Evolutionary conservation across 2,329 filamentous ascomycete genomes (phyloP).

Genomic region (Botrytis cinerea): DNA sequence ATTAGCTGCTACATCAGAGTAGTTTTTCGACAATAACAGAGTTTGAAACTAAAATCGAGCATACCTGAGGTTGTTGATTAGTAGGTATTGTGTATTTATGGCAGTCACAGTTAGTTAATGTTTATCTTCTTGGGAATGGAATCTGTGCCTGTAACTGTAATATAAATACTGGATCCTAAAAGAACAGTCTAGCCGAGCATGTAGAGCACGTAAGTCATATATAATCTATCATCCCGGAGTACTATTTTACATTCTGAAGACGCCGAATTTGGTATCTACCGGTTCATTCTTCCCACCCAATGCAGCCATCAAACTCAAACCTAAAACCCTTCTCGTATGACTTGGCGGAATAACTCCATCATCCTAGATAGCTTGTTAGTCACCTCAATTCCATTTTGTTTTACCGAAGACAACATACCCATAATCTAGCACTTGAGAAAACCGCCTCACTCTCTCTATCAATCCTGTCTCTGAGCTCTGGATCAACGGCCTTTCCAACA

Average conservation of each 20-base stretch:
- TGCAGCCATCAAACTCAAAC: slow-evolving; percentile 70
- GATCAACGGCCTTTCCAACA: slow-evolving; percentile 81
- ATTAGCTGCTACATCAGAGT: too few relatives aligned
- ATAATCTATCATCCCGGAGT: not conserved
- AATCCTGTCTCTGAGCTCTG: slow-evolving; percentile 78
- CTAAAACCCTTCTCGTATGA: slow-evolving; percentile 72
- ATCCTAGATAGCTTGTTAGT: slow-evolving; percentile 50
- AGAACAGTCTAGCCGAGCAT: not conserved
- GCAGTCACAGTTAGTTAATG: not conserved
- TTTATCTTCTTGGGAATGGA: not conserved
- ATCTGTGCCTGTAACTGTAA: not conserved
- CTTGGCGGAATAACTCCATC: slow-evolving; percentile 79
- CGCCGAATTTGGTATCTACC: slow-evolving; percentile 69
- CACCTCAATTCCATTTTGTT: slow-evolving; percentile 13
- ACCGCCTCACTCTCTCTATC: slow-evolving; percentile 87
- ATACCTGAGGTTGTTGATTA: not conserved
- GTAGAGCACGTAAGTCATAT: not conserved
- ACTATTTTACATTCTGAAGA: slow-evolving; percentile 72
- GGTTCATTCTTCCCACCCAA: slow-evolving; percentile 67
- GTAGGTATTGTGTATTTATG: not conserved
- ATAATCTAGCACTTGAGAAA: slow-evolving; percentile 85
- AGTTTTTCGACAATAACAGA: too few relatives aligned
- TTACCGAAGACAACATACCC: slow-evolving; percentile 53
- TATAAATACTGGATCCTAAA: not conserved
- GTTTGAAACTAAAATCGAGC: too few relatives aligned